Base-by-base conservation (phyloP, 2,329 filamentous ascomycete species). In the Ophiognomonia clavigignenti-juglandacearum region DNA sequence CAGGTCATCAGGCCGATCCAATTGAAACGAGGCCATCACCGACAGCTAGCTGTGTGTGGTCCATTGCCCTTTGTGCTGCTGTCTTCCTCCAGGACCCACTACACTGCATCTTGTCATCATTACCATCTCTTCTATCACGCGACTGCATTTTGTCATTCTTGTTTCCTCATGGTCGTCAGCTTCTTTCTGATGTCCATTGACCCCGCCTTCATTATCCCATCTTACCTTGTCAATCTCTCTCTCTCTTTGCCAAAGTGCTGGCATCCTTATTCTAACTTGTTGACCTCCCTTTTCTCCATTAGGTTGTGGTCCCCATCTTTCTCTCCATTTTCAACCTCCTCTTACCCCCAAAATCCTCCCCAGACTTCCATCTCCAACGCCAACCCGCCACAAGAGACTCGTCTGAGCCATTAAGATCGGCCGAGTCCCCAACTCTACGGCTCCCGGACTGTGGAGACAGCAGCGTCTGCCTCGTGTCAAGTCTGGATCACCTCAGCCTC, bases 301-400 rank as follows among this genome's bases (percentile, higher is more conserved):
- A 20, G 23, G 29, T 14, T 29, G 13, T 31, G 4, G 13, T 31
- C 27, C 23, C 36, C 37, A 46, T 46, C 14, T 34, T 23, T 29
- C 26, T 18, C 16, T 23, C 29, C 32, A n/a, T 11, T 23, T 24
- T 16, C 16, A 20, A 24, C 18, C 24, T 24, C 19, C 14, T 32
- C 31, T 35, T 29, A 31, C 49, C 27, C 42, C 42, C 27, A 4
- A 14, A 31, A 31, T 11, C 43, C 43, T 11, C 23, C 35, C 19
- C 10, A 14, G 35, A 11, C n/a, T 20, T 37, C 35, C 34, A 19
- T 31, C 9, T 13, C 14, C 35, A 31, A 16, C 19, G 24, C 35
- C 49, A 48, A 45, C 27, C 36, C 18, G 45, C 8, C 22, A 42
- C 35, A 23, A 32, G 16, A 8, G 4, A 34, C 32, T 16, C n/a